A percentile compares a stretch with the other conserved stretches of the same genome.
These are phyloP conservation scores for Geotrichum cucujoidarum DNA, from an alignment of 1,139 yeast genomes.

Conservation along the genomic window DNA sequence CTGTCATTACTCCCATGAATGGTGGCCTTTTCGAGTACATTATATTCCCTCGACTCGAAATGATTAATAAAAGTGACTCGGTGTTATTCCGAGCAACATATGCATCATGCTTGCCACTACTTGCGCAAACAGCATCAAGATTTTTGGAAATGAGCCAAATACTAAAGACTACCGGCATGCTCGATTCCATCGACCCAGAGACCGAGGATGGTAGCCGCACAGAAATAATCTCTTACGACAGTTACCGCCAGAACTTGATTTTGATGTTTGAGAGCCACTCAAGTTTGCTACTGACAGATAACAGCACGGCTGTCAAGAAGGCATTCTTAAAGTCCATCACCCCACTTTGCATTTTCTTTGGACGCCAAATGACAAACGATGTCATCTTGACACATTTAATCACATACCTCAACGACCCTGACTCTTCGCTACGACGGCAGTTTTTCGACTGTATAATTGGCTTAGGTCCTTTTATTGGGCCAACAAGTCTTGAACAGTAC, in stretches of 20 bases:
- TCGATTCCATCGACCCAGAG: constrained; percentile 40
- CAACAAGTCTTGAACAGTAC: constrained; percentile 78
- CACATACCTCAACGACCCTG: constrained; percentile 80
- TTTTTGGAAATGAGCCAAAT: constrained; percentile 64
- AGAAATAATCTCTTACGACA: constrained; percentile 36
- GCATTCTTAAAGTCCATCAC: constrained; percentile 63
- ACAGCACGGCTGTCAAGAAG: constrained; percentile 59
- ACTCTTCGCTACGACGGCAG: constrained; percentile 59
- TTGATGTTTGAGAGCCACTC: constrained; percentile 61
- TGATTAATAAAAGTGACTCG: constrained; percentile 40
- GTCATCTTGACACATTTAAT: constrained; percentile 83
- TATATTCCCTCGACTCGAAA: constrained; percentile 62
- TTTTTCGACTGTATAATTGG: constrained; percentile 74
- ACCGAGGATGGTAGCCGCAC: constrained; percentile 40
- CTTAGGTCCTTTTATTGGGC: constrained; percentile 76
- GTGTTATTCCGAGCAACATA: constrained; percentile 57
- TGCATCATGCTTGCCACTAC: constrained; percentile 66
- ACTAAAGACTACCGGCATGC: constrained; percentile 44
- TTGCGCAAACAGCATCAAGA: constrained; percentile 58
- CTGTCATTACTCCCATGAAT: constrained; percentile 70
- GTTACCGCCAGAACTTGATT: constrained; percentile 24
- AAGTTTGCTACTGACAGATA: constrained; percentile 63
- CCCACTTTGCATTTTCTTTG: constrained; percentile 76
- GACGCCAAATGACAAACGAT: constrained; percentile 83
- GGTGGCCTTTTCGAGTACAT: constrained; percentile 75